Base-by-base conservation (phyloP, 257 asterid species). In the Penstemon eatonii region DNA sequence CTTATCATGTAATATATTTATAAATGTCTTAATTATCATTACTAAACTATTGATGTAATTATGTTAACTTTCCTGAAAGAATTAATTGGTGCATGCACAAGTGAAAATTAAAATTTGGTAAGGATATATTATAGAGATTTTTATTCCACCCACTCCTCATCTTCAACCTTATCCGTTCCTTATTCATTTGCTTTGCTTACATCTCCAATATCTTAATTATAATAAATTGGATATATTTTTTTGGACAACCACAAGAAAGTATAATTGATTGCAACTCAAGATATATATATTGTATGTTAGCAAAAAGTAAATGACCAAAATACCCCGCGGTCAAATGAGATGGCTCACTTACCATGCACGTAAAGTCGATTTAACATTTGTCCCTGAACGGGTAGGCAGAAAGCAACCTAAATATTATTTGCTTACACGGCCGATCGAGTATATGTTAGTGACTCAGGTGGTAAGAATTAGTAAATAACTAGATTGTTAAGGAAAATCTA, bases 341-440 rank as follows among this genome's bases (percentile, higher is more conserved):
- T 25, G 56, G 65, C 63, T 81, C 76, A 79, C 92, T 85, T 85
- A 78, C 78, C 82, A 83, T 62, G 75, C 78, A 87, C 92, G 91
- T 82, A 89, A 87, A 87, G 92, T 77, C 70, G 41, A 73, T 66
- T 69, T 45, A 57, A 68, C 61, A 66, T 56, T 76, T 87, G 96
- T 87, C 91, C 78, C 84, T 49, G 41, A 38, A 66, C 76, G 10
- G 68, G 85, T 81, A 77, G 90, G 89, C 91, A 89, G 71, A 85
- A 87, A 78, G 95, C 90, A 87, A 87, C 72, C 84, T 55, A 71
- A 71, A 81, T 74, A 79, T 82, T 58, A 36, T 19, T 58, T 86
- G 89, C 96, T 85, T 85, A 77, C 81, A 83, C 91, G 91, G 73
- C 86, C 89, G 43, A 57, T 54, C 33, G 33, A 25, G 33, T 25